Conservation (phyloP, 352 stramenopile species). For the Globisporangium nodosum region DNA sequence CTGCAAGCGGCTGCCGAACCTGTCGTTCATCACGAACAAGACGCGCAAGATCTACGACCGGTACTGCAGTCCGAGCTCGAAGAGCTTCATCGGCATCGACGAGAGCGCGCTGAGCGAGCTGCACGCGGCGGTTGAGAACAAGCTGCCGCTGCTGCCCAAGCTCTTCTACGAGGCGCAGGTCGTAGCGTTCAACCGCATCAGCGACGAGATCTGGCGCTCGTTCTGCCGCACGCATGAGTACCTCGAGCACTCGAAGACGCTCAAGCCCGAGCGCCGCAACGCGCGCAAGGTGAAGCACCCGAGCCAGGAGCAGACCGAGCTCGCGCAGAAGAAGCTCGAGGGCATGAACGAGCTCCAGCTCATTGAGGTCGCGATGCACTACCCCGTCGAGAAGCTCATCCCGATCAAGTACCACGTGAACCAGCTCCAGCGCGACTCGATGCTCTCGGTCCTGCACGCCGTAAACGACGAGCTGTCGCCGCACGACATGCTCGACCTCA, state of each 20-base stretch:
- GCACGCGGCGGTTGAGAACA: slow-evolving; percentile 39
- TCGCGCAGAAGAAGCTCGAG: slow-evolving; percentile 50
- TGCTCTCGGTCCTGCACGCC: slow-evolving; percentile 4
- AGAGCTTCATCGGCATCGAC: slow-evolving; percentile 40
- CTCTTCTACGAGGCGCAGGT: slow-evolving; percentile 69
- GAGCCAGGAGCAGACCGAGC: slow-evolving; percentile 36
- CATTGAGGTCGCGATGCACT: slow-evolving; percentile 69
- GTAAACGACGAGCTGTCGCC: slow-evolving; percentile 39
- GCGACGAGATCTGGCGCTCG: slow-evolving; percentile 57
- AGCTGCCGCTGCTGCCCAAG: slow-evolving; percentile 43
- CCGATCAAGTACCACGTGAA: slow-evolving; percentile 24
- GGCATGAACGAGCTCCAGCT: slow-evolving; percentile 59
- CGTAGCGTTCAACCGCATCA: slow-evolving; percentile 50
- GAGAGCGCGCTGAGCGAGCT: slow-evolving; percentile 33
- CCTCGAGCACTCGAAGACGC: slow-evolving; percentile 45
- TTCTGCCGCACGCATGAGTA: slow-evolving; percentile 75
- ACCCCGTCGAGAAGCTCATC: slow-evolving; percentile 70
- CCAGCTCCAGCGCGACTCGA: slow-evolving; percentile 1
- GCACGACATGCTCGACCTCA: slow-evolving; percentile 35
- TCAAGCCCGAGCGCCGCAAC: slow-evolving; percentile 21
- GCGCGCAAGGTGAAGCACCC: slow-evolving; percentile 3
- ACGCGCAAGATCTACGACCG: slow-evolving; percentile 76
- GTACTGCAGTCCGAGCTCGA: slow-evolving; percentile 49
- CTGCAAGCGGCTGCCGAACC: slow-evolving; percentile 76
- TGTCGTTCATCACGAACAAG: slow-evolving; percentile 77